phyloP scores from a whole-genome alignment of 441 rosid species.

The Manihot esculenta region DNA sequence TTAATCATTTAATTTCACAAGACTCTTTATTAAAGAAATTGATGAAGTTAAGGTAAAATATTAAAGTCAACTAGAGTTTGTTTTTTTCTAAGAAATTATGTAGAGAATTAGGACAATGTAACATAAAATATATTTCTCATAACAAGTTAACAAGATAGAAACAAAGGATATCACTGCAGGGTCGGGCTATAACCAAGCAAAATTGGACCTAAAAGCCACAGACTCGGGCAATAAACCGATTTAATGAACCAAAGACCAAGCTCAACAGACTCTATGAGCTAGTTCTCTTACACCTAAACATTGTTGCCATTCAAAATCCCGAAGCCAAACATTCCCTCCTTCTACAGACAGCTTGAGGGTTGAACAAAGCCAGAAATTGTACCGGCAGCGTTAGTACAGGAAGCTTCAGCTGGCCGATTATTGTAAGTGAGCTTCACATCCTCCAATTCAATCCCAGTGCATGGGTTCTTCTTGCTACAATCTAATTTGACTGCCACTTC shows the following conservation, averaged over 20 bases:
- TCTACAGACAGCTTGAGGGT: constrained; percentile 45
- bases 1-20: too few relatives aligned
- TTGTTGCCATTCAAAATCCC: not conserved
- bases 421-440: constrained; percentile 52
- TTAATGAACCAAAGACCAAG: not conserved
- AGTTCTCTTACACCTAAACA: not conserved
- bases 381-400: constrained; percentile 59
- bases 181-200: constrained; percentile 5
- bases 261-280: not conserved
- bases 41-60: too few relatives aligned
- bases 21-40: too few relatives aligned
- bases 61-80: too few relatives aligned
- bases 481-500: constrained; percentile 50
- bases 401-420: constrained; percentile 43
- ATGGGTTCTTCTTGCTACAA: constrained; percentile 47
- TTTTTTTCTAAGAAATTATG: too few relatives aligned
- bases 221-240: not conserved
- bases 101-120: too few relatives aligned
- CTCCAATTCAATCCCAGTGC: constrained; percentile 41
- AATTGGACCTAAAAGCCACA: constrained; percentile 9
- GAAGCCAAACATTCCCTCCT: not conserved
- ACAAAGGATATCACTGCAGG: not conserved
- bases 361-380: constrained; percentile 42
- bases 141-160: not conserved
- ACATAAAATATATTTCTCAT: not conserved